Evolutionary conservation across 2,329 filamentous ascomycete genomes (phyloP).

Genomic region (Aspergillus chevalieri): DNA sequence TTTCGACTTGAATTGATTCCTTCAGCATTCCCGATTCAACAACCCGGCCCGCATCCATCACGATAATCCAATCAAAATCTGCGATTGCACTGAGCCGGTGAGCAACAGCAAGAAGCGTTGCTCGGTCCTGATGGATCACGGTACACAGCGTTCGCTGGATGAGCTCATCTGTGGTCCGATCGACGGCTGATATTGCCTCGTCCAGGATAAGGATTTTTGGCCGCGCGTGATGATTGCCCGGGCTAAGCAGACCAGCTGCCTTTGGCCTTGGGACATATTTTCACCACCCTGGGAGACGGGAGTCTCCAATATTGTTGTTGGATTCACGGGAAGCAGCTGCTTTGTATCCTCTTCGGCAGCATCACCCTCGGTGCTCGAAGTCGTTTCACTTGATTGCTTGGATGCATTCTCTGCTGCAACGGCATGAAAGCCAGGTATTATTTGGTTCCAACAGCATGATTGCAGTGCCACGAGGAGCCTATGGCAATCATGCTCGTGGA

Average conservation of each 20-base stretch:
- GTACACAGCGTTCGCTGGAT: conserved; percentile 68
- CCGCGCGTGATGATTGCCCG: conserved; percentile 64
- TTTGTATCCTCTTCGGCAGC: no score
- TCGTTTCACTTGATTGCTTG: background rate
- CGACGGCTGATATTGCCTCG: conserved; percentile 70
- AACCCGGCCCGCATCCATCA: conserved; percentile 60
- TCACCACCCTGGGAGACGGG: conserved; percentile 65
- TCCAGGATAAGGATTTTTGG: conserved; percentile 74
- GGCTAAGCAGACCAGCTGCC: conserved; percentile 69
- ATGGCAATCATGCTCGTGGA: conserved; percentile 60
- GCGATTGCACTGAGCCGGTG: conserved; percentile 69
- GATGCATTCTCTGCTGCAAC: background rate
- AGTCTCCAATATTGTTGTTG: conserved; percentile 43
- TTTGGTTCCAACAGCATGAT: conserved; percentile 55
- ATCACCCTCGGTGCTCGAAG: no score
- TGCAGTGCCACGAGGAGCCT: conserved; percentile 64
- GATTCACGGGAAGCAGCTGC: no score
- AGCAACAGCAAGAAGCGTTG: conserved; percentile 66
- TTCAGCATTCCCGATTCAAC: conserved; percentile 62
- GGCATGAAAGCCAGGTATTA: background rate
- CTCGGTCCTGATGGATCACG: conserved; percentile 53
- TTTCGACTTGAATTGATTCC: conserved; percentile 52
- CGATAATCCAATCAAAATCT: conserved; percentile 67
- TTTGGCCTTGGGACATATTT: conserved; percentile 69
- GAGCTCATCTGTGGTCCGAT: conserved; percentile 66